Conservation (phyloP, 2,329 filamentous ascomycete species). For the Aspergillus thermomutatus region DNA sequence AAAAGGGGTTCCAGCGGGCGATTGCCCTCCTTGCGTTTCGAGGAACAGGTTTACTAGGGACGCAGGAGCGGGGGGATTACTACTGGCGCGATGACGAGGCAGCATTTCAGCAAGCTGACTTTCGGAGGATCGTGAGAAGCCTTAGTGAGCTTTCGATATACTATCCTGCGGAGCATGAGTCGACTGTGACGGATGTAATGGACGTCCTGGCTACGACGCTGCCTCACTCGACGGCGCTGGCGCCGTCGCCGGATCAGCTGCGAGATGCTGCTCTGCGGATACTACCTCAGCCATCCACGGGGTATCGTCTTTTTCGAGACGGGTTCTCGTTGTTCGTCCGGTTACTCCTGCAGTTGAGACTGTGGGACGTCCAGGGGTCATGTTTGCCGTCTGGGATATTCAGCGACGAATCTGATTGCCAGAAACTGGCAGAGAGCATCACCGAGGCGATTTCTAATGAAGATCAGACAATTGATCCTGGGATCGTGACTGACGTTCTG, state of each 20-base stretch:
- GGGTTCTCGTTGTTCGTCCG: background rate
- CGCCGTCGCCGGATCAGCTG: background rate
- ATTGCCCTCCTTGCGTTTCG: background rate
- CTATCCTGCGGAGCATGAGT: background rate
- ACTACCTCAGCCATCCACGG: rapidly evolving
- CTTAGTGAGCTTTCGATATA: background rate
- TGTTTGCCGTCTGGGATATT: background rate
- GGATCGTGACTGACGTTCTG: background rate
- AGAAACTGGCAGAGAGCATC: background rate
- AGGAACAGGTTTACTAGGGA: background rate
- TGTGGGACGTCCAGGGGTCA: background rate
- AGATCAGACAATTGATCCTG: background rate
- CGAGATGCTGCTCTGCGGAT: background rate
- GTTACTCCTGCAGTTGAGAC: background rate
- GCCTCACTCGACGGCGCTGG: background rate
- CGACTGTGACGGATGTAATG: background rate
- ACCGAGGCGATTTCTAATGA: background rate
- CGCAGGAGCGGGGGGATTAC: background rate
- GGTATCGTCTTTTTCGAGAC: background rate
- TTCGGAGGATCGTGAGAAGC: background rate
- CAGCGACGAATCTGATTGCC: background rate
- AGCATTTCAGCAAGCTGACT: background rate
- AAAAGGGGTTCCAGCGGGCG: background rate
- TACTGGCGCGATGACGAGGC: background rate
- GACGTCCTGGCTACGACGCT: background rate